These are phyloP conservation scores for Aspergillus glaucus DNA, from an alignment of 2,329 filamentous ascomycete species.

Conservation along the genomic window DNA sequence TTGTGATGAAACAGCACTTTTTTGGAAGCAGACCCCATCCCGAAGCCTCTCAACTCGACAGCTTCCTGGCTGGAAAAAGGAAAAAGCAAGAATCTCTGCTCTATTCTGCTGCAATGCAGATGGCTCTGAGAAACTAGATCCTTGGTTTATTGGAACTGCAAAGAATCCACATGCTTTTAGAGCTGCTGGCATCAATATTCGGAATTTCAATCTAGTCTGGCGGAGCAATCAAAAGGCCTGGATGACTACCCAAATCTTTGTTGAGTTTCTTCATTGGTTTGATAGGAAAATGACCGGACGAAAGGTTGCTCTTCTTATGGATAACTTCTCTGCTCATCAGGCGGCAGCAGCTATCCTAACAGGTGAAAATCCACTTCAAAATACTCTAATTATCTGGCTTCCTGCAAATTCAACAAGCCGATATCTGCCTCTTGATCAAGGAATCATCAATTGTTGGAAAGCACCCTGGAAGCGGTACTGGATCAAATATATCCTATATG, in stretches of 20 bases:
- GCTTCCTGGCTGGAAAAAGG: background rate
- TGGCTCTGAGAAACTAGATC: background rate
- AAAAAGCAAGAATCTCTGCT: background rate
- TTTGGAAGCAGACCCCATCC: background rate
- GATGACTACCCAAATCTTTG: background rate
- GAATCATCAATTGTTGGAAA: background rate
- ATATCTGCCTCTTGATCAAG: conserved; percentile 7
- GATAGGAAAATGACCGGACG: conserved; percentile 6
- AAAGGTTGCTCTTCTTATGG: conserved; percentile 9
- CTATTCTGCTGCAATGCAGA: background rate
- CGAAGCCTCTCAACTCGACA: background rate
- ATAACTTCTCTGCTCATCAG: conserved; percentile 9
- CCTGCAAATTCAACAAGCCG: conserved; percentile 2
- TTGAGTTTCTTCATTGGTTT: conserved; percentile 6
- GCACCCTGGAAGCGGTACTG: background rate
- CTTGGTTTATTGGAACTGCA: conserved; percentile 2
- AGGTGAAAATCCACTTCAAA: conserved; percentile 1
- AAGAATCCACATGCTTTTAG: background rate
- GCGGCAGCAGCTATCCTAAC: conserved; percentile 1
- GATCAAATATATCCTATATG: background rate
- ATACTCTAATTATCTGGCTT: conserved; percentile 8
- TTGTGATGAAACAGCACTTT: background rate
- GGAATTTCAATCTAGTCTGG: background rate
- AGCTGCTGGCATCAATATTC: background rate
- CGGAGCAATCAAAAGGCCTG: background rate